Percentiles rank a stretch among this genome's conserved stretches.
Evolutionary conservation across 2,329 filamentous ascomycete genomes (phyloP).

Genomic region (Didymellaceae sp.): DNA sequence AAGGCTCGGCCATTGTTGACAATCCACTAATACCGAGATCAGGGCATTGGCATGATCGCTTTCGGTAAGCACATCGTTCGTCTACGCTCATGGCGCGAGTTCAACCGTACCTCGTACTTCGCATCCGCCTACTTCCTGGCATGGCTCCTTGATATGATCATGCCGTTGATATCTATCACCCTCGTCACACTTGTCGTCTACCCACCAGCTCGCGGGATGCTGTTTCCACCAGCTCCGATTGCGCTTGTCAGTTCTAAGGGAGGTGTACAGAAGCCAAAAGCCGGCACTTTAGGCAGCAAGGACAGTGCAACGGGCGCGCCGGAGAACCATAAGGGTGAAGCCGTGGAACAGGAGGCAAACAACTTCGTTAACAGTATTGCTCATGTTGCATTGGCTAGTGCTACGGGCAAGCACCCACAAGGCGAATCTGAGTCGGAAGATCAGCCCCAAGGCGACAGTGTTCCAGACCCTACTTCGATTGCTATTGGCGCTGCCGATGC

Average conservation of each 20-base stretch:
- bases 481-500: constrained; percentile 63
- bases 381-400: constrained; percentile 74
- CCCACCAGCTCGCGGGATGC: constrained; percentile 64
- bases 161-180: constrained; percentile 65
- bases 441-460: constrained; percentile 55
- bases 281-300: constrained; percentile 76
- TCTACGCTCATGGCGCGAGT: constrained; percentile 80
- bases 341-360: constrained; percentile 80
- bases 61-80: constrained; percentile 77
- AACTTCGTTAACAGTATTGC: constrained; percentile 80
- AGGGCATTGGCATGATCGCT: constrained; percentile 67
- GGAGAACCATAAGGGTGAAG: constrained; percentile 82
- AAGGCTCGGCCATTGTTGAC: rapidly evolving
- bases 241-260: constrained; percentile 74
- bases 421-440: constrained; percentile 59
- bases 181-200: constrained; percentile 71
- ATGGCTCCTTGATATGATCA: constrained; percentile 75
- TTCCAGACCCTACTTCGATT: constrained; percentile 67
- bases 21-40: constrained; percentile 12
- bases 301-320: constrained; percentile 82
- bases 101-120: constrained; percentile 70
- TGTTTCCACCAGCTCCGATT: constrained; percentile 81
- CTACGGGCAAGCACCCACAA: constrained; percentile 77
- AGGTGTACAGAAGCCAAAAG: constrained; percentile 76
- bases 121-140: constrained; percentile 67